These are phyloP conservation scores for Geopyxis carbonaria DNA, from an alignment of 495 filamentous ascomycete genomes.

Conservation along the genomic window DNA sequence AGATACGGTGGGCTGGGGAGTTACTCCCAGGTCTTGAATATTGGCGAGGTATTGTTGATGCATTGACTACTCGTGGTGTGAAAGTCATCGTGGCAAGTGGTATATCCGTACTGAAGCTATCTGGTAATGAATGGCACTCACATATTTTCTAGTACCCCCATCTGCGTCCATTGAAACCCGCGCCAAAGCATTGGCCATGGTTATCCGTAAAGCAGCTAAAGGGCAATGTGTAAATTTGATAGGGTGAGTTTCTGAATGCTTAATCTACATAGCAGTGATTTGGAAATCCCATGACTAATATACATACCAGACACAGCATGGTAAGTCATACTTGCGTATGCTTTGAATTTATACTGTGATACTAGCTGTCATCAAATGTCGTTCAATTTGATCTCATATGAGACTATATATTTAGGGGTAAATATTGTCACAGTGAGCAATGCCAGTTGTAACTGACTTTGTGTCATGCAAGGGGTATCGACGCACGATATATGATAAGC, in stretches of 20 bases:
- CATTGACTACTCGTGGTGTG: conserved; percentile 49
- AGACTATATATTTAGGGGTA: too few relatives aligned
- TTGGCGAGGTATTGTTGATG: conserved; percentile 80
- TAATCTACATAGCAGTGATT: not conserved
- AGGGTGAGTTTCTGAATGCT: conserved; percentile 8
- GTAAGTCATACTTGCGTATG: conserved; percentile 29
- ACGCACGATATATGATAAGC: conserved; percentile 86
- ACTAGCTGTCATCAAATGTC: too few relatives aligned
- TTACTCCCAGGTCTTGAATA: conserved; percentile 59
- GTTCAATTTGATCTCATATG: too few relatives aligned
- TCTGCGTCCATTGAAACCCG: conserved; percentile 18
- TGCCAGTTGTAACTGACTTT: too few relatives aligned
- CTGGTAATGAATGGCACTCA: not conserved
- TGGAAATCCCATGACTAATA: conserved; percentile 11
- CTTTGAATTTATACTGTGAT: too few relatives aligned
- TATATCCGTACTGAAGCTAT: not conserved
- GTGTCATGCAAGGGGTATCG: conserved; percentile 49
- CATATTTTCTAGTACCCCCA: conserved; percentile 11
- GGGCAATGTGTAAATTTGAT: conserved; percentile 19
- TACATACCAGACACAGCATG: conserved; percentile 59
- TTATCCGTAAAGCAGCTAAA: conserved; percentile 18
- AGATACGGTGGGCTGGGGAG: conserved; percentile 53
- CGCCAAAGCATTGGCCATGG: conserved; percentile 16
- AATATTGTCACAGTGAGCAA: too few relatives aligned
- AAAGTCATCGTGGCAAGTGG: conserved; percentile 46